Conservation (phyloP, 2,329 filamentous ascomycete genomes). For the Xylariaceae sp. region DNA sequence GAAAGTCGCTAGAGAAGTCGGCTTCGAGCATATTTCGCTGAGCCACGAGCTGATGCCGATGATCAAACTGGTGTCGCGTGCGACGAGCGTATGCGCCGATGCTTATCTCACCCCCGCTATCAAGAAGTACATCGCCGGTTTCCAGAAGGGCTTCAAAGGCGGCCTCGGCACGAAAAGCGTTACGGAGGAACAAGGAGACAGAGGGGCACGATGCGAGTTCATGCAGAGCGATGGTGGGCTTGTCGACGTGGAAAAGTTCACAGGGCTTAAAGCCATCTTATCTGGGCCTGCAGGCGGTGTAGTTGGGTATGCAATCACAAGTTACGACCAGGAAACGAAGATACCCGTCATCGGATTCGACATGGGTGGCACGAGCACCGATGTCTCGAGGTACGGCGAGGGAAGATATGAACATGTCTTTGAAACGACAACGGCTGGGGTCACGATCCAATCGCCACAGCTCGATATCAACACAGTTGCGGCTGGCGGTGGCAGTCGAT, state of each 20-base stretch:
- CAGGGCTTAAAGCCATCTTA: conserved; percentile 77
- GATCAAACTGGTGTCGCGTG: conserved; percentile 76
- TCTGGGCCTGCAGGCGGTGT: conserved; percentile 92
- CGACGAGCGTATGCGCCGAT: conserved; percentile 74
- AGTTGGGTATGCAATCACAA: conserved; percentile 87
- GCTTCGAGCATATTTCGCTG: conserved; percentile 77
- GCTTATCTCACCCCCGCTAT: conserved; percentile 78
- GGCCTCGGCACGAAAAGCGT: conserved; percentile 74
- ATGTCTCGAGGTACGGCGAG: conserved; percentile 81
- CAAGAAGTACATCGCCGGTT: conserved; percentile 69
- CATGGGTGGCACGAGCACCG: conserved; percentile 85
- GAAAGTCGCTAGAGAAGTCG: conserved; percentile 71
- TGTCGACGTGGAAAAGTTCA: conserved; percentile 75
- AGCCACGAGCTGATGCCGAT: conserved; percentile 84
- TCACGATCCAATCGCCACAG: conserved; percentile 88
- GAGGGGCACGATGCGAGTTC: conserved; percentile 82
- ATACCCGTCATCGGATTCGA: conserved; percentile 91
- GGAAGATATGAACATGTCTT: conserved; percentile 91
- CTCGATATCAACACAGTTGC: conserved; percentile 94
- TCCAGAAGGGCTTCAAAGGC: conserved; percentile 75
- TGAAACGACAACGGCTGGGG: conserved; percentile 89
- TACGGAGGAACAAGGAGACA: conserved; percentile 58
- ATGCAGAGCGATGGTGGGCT: conserved; percentile 84
- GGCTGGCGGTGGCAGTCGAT: conserved; percentile 76
- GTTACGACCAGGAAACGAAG: conserved; percentile 77